phyloP scores from a whole-genome alignment of 208 protist genomes.

The Entamoeba moshkovskii region DNA sequence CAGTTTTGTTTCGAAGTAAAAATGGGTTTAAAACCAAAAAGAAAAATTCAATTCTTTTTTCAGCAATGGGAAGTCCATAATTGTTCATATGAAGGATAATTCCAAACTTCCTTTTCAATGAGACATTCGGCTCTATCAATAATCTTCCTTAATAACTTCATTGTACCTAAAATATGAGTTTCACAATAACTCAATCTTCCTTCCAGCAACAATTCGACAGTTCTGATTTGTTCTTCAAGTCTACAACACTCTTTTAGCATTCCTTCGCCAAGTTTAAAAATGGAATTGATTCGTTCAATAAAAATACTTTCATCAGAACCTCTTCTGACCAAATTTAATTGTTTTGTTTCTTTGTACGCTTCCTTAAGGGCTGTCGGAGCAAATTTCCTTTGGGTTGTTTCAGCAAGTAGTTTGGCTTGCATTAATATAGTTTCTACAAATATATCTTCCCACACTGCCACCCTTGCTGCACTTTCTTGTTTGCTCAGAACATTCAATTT shows the following conservation, averaged over 20 bases:
- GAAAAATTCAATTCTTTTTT: not conserved
- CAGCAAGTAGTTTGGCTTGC: not conserved
- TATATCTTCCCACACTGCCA: not conserved
- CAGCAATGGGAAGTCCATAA: not conserved
- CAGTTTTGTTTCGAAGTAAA: too few species aligned
- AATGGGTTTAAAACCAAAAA: too few species aligned
- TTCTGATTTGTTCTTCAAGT: not conserved
- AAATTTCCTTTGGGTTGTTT: not conserved
- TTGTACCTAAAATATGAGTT: not conserved
- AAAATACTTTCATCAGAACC: not conserved
- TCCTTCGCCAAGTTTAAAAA: not conserved
- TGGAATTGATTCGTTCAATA: too few species aligned
- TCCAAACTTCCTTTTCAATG: not conserved
- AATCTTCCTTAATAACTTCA: not conserved
- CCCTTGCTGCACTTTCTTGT: not conserved
- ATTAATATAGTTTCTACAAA: not conserved
- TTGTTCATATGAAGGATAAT: not conserved
- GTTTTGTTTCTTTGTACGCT: not conserved
- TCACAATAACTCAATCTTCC: not conserved
- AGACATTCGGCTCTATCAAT: not conserved
- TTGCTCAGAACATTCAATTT: not conserved
- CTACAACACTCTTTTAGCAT: not conserved
- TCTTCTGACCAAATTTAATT: not conserved
- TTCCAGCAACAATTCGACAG: not conserved
- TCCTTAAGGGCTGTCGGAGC: not conserved